These are phyloP conservation scores for Chrysopogon serrulatus DNA, from an alignment of 176 grass and related monocot genomes.

Conservation along the genomic window DNA sequence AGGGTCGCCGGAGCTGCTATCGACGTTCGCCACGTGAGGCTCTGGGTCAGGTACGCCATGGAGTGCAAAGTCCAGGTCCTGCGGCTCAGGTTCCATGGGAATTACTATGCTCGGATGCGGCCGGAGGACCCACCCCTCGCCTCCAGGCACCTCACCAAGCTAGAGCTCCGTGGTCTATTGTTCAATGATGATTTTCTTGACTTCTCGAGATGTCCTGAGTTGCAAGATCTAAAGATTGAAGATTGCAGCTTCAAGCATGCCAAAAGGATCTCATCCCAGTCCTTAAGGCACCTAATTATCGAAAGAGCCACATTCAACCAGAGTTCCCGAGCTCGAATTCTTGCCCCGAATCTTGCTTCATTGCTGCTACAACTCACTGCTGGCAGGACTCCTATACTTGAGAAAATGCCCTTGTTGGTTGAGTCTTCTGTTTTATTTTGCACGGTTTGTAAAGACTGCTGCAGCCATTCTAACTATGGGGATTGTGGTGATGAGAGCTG, in stretches of 20 bases:
- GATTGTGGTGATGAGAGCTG: background rate
- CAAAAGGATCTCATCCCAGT: background rate
- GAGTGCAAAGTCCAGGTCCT: background rate
- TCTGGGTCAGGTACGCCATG: background rate
- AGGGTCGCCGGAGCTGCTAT: too few relatives aligned
- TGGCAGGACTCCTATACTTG: background rate
- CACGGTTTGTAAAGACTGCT: too few relatives aligned
- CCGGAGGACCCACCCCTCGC: background rate
- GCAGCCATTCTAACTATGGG: too few relatives aligned
- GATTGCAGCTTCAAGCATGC: background rate
- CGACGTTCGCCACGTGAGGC: background rate
- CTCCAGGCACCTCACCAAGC: background rate
- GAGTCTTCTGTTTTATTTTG: too few relatives aligned
- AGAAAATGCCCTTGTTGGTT: background rate
- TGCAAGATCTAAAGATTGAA: background rate
- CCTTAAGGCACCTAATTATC: background rate
- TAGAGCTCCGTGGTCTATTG: background rate
- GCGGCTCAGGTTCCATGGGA: background rate
- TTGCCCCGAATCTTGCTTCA: background rate
- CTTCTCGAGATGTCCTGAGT: background rate
- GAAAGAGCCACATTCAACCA: rapidly evolving
- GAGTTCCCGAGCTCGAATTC: too few relatives aligned
- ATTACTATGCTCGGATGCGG: rapidly evolving
- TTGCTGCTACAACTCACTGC: background rate
- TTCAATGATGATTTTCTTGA: too few relatives aligned